A percentile compares a stretch with the other conserved stretches of the same genome.
Evolutionary conservation across 2,329 filamentous ascomycete genomes (phyloP).

Genomic region (Erysiphe pulchra): DNA sequence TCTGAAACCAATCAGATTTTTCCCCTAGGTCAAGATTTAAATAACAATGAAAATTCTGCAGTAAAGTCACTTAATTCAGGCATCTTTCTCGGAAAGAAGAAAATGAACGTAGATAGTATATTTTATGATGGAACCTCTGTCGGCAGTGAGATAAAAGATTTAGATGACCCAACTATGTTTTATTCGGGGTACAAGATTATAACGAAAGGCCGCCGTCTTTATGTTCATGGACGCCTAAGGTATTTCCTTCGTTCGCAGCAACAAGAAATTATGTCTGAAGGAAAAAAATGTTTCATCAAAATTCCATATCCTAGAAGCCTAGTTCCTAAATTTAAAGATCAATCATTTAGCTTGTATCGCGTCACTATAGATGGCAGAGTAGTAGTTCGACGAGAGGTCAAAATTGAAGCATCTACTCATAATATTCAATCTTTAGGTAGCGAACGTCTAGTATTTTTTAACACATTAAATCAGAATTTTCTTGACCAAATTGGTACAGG

Average conservation of each 20-base stretch:
- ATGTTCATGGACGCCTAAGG: slow-evolving; percentile 18
- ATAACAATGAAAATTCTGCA: background rate
- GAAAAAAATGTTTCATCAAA: slow-evolving; percentile 6
- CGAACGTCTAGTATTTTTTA: slow-evolving; percentile 3
- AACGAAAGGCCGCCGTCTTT: slow-evolving; percentile 20
- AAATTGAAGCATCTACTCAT: background rate
- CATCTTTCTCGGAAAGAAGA: slow-evolving; percentile 16
- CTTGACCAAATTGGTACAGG: slow-evolving; percentile 1
- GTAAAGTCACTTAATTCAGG: background rate
- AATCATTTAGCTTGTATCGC: slow-evolving; percentile 14
- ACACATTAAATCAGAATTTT: slow-evolving; percentile 2
- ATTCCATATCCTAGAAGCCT: slow-evolving; percentile 10
- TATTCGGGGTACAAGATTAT: slow-evolving; percentile 9
- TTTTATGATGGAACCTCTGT: slow-evolving; percentile 15
- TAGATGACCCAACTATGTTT: slow-evolving; percentile 10
- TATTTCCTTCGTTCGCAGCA: slow-evolving; percentile 14
- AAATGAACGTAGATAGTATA: slow-evolving; percentile 15
- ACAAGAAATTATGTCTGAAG: slow-evolving; percentile 4
- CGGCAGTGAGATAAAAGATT: slow-evolving; percentile 10
- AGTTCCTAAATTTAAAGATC: slow-evolving; percentile 5
- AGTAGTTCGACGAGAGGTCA: slow-evolving; percentile 8
- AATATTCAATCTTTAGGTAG: background rate
- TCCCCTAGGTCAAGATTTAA: background rate
- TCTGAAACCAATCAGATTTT: background rate
- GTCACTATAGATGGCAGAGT: slow-evolving; percentile 3